A percentile compares a stretch with the other conserved stretches of the same genome.
Conservation (phyloP, 108 stramenopile species). For the Pseudonitzschia delicatissima region DNA sequence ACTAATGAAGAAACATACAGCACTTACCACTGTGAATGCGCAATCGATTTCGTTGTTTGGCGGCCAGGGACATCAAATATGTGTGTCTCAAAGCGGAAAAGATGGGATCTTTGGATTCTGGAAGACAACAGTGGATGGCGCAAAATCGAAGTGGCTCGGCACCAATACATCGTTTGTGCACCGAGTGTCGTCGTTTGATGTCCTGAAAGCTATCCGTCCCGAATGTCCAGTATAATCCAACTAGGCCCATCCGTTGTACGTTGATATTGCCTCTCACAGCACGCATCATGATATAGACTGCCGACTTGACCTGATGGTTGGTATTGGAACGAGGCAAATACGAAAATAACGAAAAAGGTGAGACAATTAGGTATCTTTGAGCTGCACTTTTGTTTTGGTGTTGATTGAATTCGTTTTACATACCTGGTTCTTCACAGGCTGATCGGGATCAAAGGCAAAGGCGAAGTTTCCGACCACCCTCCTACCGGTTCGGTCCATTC, state of each 20-base stretch:
- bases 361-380: neutral
- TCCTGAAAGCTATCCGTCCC: neutral
- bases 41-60: neutral
- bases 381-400: neutral
- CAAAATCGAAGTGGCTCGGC: neutral
- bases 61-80: neutral
- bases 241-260: constrained; percentile 10
- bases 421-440: neutral
- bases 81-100: neutral
- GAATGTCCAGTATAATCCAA: neutral
- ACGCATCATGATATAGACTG: neutral
- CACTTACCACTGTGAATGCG: neutral
- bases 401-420: neutral
- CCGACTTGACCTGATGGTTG: neutral
- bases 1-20: no score
- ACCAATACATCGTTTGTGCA: neutral
- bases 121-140: neutral
- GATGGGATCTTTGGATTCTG: neutral
- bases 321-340: no score
- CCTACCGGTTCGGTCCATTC: constrained; percentile 1
- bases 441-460: neutral
- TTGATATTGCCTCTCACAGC: neutral
- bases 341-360: neutral
- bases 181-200: neutral
- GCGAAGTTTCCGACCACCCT: constrained; percentile 3